These are phyloP conservation scores for Fusarium transvaalense DNA, from an alignment of 2,329 filamentous ascomycete species.

Conservation along the genomic window DNA sequence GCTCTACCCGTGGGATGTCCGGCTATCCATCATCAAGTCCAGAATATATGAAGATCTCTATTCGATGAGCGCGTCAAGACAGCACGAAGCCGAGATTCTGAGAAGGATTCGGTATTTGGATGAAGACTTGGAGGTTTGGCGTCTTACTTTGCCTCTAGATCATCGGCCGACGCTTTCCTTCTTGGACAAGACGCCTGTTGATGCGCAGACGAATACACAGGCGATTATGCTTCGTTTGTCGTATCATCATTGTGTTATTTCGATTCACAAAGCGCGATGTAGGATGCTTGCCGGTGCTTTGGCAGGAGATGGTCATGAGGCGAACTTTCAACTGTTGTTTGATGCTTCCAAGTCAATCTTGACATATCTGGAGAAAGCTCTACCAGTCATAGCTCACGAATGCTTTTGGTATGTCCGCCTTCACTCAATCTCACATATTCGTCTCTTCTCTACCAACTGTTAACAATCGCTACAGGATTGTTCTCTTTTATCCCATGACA, in stretches of 20 bases:
- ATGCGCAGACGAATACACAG: neutral
- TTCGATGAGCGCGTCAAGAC: neutral
- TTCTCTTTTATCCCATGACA: slow-evolving; percentile 18
- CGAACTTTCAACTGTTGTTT: neutral
- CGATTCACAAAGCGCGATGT: neutral
- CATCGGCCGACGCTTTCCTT: slow-evolving; percentile 9
- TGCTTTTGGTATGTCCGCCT: slow-evolving; percentile 5
- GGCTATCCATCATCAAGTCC: neutral
- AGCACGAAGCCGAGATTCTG: neutral
- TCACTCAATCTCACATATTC: no score
- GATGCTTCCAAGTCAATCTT: slow-evolving; percentile 17
- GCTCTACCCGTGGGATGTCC: slow-evolving; percentile 4
- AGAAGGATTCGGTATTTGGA: slow-evolving; percentile 6
- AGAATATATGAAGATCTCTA: neutral
- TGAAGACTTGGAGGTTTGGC: slow-evolving; percentile 27
- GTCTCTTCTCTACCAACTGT: accelerated
- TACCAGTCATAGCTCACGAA: neutral
- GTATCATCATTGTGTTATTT: slow-evolving; percentile 8
- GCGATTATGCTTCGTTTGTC: slow-evolving; percentile 13
- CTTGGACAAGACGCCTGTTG: slow-evolving; percentile 1
- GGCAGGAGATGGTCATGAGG: neutral
- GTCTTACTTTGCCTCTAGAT: neutral
- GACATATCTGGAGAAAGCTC: slow-evolving; percentile 7
- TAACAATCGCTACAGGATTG: neutral
- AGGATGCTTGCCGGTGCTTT: neutral